Base-by-base conservation (phyloP, 1,284 basidiomycete genomes). In the Microbotryomycetes sp. region DNA sequence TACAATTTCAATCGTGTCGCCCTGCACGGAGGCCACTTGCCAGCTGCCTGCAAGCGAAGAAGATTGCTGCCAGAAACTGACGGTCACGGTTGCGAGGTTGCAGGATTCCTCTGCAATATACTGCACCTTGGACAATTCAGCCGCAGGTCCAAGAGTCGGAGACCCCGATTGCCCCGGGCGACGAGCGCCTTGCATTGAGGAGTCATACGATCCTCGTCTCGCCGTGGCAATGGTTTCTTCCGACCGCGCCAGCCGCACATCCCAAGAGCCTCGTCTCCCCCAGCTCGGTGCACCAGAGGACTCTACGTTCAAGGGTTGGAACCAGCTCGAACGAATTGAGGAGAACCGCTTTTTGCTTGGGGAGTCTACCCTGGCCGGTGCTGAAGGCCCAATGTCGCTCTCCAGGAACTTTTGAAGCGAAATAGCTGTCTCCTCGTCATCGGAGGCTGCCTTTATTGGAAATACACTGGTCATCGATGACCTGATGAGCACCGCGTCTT, bases 1-100 rank as follows among this genome's bases (percentile, higher is more conserved):
- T 2, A 52, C 62, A 56, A 66, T 62, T 25, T 62, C 30, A 36
- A 66, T 22, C 1, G 87, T 82, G 67, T 87, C 85, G 0, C 84
- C 83, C 70, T 84, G 83, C 31, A 86, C 74, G 32, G 82, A 36
- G 45, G 63, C 23, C 22, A 68, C 49, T 5, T 57, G 53, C 52
- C 50, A 46, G 23, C 31, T 56, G 14, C 23, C 9, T 28, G 12
- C n/a, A 15, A 29, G 28, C n/a, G 59, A 54, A 1, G 46, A 2
- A 9, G 23, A 42, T 12, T 59, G 50, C 3, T 62, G 49, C 68
- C 68, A 69, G 63, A 69, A 69, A 3, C 61, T 60, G n/a, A 72
- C 56, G 51, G 67, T 54, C 56, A 72, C 51, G 0, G 66, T 62
- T 12, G 66, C 67, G 26, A 72, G 65, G 48, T 72, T 72, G 23